Conservation (phyloP, 73 alveolate genomes). For the Strombidium stylifer region DNA sequence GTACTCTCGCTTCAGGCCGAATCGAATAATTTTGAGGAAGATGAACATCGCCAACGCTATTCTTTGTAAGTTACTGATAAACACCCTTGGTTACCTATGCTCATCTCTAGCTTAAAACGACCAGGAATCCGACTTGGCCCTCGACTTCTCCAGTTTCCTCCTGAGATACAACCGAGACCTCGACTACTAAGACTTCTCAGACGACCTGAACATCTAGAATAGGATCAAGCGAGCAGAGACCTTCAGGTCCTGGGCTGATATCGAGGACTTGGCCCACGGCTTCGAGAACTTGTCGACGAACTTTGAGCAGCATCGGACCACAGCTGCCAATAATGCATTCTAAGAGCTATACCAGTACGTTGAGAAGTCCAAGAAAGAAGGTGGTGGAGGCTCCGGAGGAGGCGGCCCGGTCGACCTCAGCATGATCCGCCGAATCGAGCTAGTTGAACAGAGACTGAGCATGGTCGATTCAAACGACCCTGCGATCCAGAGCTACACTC, state of each 20-base stretch:
- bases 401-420: constrained; percentile 8
- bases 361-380: constrained; percentile 26
- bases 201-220: constrained; percentile 28
- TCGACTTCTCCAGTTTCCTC: constrained; percentile 53
- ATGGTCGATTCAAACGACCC: constrained; percentile 19
- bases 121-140: constrained; percentile 42
- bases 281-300: constrained; percentile 32
- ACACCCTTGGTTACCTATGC: too few relatives aligned
- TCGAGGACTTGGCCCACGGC: constrained; percentile 69
- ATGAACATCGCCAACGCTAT: constrained; percentile 37
- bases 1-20: constrained; percentile 49
- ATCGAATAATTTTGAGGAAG: constrained; percentile 34
- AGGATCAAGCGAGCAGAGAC: constrained; percentile 58
- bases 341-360: constrained; percentile 25
- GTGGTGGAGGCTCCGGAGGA: not conserved
- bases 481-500: not conserved
- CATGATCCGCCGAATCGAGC: too few relatives aligned
- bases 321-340: constrained; percentile 38
- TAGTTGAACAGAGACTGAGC: not conserved
- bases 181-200: constrained; percentile 51
- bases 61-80: not conserved
- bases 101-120: constrained; percentile 31
- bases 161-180: constrained; percentile 56
- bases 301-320: constrained; percentile 35
- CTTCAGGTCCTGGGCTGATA: constrained; percentile 65